Evolutionary conservation across 1,284 basidiomycete species (phyloP), one percentile per base, ranked within the genome.

Genomic region (Ustilago cynodontis): DNA sequence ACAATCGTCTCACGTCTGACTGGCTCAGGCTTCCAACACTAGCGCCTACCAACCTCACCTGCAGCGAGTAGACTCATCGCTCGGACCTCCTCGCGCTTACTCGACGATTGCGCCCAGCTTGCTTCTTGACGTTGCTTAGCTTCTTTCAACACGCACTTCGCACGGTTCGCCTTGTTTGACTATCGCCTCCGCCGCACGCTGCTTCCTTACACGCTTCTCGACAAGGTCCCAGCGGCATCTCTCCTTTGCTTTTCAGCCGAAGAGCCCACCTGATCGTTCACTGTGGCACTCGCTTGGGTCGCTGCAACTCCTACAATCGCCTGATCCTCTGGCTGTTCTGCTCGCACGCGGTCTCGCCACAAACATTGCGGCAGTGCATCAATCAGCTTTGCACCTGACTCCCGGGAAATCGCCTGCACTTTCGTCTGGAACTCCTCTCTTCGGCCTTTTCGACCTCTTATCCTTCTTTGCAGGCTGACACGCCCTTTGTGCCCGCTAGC

Each of bases 91-190:
- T 26, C 20, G 13, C 10, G n/a, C 28, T 16, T 29, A 29, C 24
- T 24, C 47, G 47, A 49, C 9, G 24, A 14, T 43, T 47, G 24
- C n/a, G 57, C 28, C 29, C 41, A 54, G n/a, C 29, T n/a, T n/a
- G 29, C 8, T n/a, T 14, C 22, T 50, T 8, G 45, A 41, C 35
- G 35, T 49, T 54, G 50, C 47, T 18, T 26, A 10, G 55, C 33
- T 49, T 54, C 53, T 39, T 52, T 22, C 24, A 18, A 50, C 31
- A 26, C 2, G 7, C 31, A 43, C 35, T 28, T 11, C 47, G 54
- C 62, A 41, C 62, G 55, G 51, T 52, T 47, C 63, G 26, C 55
- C 22, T 20, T 14, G 26, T 53, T 31, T 43, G 43, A 28, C 11
- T 24, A 26, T 28, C 13, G 24, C 26, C 24, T 45, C 29, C 8